A percentile compares a stretch with the other conserved stretches of the same genome.
These are phyloP conservation scores for Lactarius akahatsu DNA, from an alignment of 768 basidiomycete genomes.

Conservation along the genomic window DNA sequence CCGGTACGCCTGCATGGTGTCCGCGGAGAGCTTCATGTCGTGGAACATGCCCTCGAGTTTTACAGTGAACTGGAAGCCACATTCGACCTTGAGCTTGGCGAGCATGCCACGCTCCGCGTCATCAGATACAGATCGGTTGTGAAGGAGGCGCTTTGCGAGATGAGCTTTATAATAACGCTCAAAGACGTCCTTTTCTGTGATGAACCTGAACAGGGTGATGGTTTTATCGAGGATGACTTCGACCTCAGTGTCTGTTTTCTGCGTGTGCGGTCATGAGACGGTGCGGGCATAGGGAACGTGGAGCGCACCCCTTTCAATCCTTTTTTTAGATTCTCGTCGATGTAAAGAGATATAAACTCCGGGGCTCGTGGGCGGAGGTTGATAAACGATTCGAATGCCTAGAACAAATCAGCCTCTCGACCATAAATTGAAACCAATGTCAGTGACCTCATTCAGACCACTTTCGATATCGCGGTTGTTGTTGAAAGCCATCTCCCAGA, in stretches of 20 bases:
- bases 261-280: constrained; percentile 19
- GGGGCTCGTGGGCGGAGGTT: constrained; percentile 85
- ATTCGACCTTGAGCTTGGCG: constrained; percentile 94
- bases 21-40: constrained; percentile 87
- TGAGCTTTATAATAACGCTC: constrained; percentile 98
- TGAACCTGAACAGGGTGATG: constrained; percentile 91
- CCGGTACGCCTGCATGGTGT: constrained; percentile 76
- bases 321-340: constrained; percentile 94
- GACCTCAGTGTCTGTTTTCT: constrained; percentile 96
- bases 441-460: constrained; percentile 73
- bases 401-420: constrained; percentile 5
- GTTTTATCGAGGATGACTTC: constrained; percentile 92
- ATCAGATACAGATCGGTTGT: constrained; percentile 87
- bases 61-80: constrained; percentile 95
- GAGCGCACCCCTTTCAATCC: constrained; percentile 86
- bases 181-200: constrained; percentile 95
- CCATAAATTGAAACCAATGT: not conserved
- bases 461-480: constrained; percentile 77
- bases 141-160: constrained; percentile 87
- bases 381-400: constrained; percentile 94
- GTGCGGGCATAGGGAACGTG: not conserved
- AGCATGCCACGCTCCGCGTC: constrained; percentile 98
- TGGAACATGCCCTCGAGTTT: constrained; percentile 99
- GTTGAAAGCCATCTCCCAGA: constrained; percentile 71
- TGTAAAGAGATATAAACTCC: constrained; percentile 94